A percentile compares a stretch with the other conserved stretches of the same genome.
Conservation (phyloP, 2,329 filamentous ascomycete species). For the Claviceps maximensis region DNA sequence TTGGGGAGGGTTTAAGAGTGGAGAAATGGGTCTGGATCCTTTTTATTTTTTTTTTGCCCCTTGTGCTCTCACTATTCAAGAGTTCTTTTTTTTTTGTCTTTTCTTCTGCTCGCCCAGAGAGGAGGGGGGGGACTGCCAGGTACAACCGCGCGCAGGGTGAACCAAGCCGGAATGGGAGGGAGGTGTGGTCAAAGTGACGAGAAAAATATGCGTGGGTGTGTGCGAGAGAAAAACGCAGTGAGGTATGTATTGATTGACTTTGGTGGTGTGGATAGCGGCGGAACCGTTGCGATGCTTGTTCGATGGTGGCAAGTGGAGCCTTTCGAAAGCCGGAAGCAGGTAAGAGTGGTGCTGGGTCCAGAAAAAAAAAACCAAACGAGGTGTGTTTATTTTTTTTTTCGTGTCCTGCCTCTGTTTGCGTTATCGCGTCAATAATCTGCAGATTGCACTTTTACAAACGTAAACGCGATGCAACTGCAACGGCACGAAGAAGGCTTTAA, state of each 20-base stretch:
- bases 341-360: slow-evolving; percentile 12
- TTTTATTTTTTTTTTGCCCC: slow-evolving; percentile 23
- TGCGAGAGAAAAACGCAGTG: background rate
- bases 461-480: slow-evolving; percentile 10
- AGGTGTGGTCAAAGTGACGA: slow-evolving; percentile 8
- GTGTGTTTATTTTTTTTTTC: slow-evolving; percentile 7
- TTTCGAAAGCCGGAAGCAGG: slow-evolving; percentile 14
- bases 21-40: slow-evolving; percentile 31
- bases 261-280: slow-evolving; percentile 9
- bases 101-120: slow-evolving; percentile 18
- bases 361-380: slow-evolving; percentile 10
- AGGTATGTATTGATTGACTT: slow-evolving; percentile 5
- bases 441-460: slow-evolving; percentile 3
- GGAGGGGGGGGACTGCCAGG: slow-evolving; percentile 11
- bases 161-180: slow-evolving; percentile 16
- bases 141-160: slow-evolving; percentile 10
- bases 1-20: slow-evolving; percentile 32
- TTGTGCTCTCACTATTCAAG: slow-evolving; percentile 2
- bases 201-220: slow-evolving; percentile 5
- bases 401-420: slow-evolving; percentile 7
- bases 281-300: slow-evolving; percentile 13
- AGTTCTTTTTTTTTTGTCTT: slow-evolving; percentile 21
- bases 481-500: slow-evolving; percentile 1
- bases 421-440: slow-evolving; percentile 7
- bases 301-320: slow-evolving; percentile 13